These are phyloP conservation scores for Diatrype stigma DNA, from an alignment of 2,329 filamentous ascomycete genomes.

Conservation along the genomic window DNA sequence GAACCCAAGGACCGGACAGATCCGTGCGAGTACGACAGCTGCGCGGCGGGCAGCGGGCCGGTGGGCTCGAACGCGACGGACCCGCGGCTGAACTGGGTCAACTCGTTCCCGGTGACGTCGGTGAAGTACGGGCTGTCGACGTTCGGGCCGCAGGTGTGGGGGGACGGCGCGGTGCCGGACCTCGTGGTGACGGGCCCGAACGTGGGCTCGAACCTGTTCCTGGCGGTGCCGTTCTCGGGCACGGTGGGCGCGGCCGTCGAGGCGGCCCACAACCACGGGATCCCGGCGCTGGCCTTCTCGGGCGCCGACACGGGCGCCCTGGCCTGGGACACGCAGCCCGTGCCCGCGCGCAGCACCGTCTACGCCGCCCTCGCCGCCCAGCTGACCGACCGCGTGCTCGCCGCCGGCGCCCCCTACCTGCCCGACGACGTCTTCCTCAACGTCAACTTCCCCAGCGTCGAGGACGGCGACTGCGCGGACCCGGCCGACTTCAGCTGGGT, in stretches of 20 bases:
- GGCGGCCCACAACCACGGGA: conserved; percentile 47
- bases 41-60: conserved; percentile 51
- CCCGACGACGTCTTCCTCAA: conserved; percentile 60
- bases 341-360: conserved; percentile 50
- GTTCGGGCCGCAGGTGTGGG: conserved; percentile 50
- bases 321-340: conserved; percentile 50
- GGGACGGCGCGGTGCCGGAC: conserved; percentile 49
- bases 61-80: conserved; percentile 53
- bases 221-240: conserved; percentile 56
- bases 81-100: conserved; percentile 65
- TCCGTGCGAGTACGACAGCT: conserved; percentile 60
- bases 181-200: conserved; percentile 65
- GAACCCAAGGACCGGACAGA: conserved; percentile 42
- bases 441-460: conserved; percentile 61
- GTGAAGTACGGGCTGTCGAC: conserved; percentile 59
- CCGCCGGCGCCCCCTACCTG: conserved; percentile 58
- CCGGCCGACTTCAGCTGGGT: conserved; percentile 58
- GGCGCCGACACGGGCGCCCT: conserved; percentile 47
- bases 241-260: conserved; percentile 63
- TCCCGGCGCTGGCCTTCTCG: conserved; percentile 67
- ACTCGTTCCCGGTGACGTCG: conserved; percentile 63
- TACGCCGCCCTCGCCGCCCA: conserved; percentile 61
- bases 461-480: conserved; percentile 45
- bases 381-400: conserved; percentile 52
- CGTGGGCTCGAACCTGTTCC: conserved; percentile 52